phyloP scores from a whole-genome alignment of 2,329 filamentous ascomycete species.

The Fusarium sp. region DNA sequence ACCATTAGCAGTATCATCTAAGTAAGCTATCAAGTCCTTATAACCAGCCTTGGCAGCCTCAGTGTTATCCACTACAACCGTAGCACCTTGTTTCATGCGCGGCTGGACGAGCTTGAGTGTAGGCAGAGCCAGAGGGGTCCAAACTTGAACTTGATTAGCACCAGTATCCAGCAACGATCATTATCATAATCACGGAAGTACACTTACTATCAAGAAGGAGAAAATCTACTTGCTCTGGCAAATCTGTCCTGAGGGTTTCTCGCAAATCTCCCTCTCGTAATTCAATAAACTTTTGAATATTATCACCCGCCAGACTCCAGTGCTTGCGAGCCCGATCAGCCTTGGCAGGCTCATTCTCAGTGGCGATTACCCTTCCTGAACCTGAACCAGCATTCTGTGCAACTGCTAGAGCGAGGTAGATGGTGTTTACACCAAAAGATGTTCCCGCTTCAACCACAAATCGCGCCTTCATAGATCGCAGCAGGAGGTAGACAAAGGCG shows the following conservation, averaged over 20 bases:
- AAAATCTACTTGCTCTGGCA: conserved; percentile 66
- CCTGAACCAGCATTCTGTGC: conserved; percentile 57
- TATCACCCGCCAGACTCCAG: conserved; percentile 65
- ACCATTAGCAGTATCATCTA: conserved; percentile 60
- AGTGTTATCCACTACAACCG: conserved; percentile 65
- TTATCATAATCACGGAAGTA: accelerated
- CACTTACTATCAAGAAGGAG: conserved; percentile 72
- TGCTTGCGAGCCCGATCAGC: conserved; percentile 64
- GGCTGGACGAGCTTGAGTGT: conserved; percentile 62
- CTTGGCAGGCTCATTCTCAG: conserved; percentile 70
- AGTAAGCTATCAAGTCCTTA: conserved; percentile 60
- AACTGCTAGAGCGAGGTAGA: conserved; percentile 71
- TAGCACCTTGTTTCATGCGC: conserved; percentile 59
- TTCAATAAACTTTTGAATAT: conserved; percentile 65
- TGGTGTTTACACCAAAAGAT: conserved; percentile 71
- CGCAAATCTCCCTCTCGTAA: conserved; percentile 69
- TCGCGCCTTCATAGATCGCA: conserved; percentile 61
- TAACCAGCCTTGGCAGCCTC: conserved; percentile 57
- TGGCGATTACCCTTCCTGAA: conserved; percentile 65
- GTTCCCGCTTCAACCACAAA: conserved; percentile 72
- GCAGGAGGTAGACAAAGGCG: conserved; percentile 67
- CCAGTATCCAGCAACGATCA: background rate
- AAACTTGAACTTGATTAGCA: conserved; percentile 58
- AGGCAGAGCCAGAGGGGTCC: conserved; percentile 67
- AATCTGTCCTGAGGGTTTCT: conserved; percentile 62